phyloP scores from a whole-genome alignment of 1,284 basidiomycete species.

The Leccinum insolens region DNA sequence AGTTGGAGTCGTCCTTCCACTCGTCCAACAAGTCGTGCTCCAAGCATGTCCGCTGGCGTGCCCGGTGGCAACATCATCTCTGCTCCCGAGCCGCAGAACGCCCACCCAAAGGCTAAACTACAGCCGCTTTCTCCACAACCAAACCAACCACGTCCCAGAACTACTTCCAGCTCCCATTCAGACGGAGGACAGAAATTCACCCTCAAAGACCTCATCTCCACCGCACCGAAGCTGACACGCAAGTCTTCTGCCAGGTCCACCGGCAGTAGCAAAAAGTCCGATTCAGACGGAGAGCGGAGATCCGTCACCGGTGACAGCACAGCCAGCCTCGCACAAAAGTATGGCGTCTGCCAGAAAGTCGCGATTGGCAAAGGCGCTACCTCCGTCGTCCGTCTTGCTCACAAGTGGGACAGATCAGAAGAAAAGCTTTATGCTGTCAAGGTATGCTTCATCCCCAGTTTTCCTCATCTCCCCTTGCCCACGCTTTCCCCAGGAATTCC shows the following conservation, averaged over 20 bases:
- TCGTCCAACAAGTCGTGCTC: constrained; percentile 58
- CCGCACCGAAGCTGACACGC: constrained; percentile 70
- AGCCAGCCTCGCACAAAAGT: constrained; percentile 83
- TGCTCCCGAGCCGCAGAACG: constrained; percentile 17
- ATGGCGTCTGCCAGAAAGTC: constrained; percentile 95
- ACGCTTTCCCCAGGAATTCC: constrained; percentile 76
- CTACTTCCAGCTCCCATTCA: constrained; percentile 55
- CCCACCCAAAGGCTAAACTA: constrained; percentile 32
- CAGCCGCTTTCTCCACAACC: constrained; percentile 30
- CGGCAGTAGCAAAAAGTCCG: constrained; percentile 65
- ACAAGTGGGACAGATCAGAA: constrained; percentile 97
- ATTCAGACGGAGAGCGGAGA: constrained; percentile 66
- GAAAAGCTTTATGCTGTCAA: constrained; percentile 99
- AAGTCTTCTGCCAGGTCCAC: constrained; percentile 73
- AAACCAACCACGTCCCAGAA: constrained; percentile 34
- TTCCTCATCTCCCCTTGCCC: not conserved
- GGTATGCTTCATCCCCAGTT: constrained; percentile 44
- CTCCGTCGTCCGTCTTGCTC: constrained; percentile 93
- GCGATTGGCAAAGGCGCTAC: constrained; percentile 99
- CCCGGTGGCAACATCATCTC: constrained; percentile 47
- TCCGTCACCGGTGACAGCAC: constrained; percentile 65
- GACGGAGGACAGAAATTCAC: constrained; percentile 75
- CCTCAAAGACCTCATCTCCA: constrained; percentile 75
- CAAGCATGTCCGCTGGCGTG: constrained; percentile 53
- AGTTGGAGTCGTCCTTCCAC: constrained; percentile 66